These are phyloP conservation scores for Pythium utonaiense DNA, from an alignment of 352 stramenopile genomes.

Conservation along the genomic window DNA sequence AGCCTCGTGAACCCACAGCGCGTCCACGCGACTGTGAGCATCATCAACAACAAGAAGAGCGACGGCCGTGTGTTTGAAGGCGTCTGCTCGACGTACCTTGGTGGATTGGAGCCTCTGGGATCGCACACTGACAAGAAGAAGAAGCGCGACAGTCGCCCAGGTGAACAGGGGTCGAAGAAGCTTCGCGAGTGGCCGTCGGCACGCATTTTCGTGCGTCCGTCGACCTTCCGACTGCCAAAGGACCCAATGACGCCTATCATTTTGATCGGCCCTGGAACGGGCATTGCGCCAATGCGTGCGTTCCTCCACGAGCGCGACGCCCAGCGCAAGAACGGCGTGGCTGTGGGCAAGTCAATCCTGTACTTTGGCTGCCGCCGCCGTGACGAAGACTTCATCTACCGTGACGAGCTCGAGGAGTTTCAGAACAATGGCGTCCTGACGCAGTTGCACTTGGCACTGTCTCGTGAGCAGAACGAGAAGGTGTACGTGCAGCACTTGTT, in stretches of 20 bases:
- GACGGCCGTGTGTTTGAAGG: slow-evolving; percentile 87
- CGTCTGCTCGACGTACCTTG: slow-evolving; percentile 93
- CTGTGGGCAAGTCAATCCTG: slow-evolving; percentile 87
- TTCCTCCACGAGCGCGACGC: slow-evolving; percentile 94
- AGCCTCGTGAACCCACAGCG: slow-evolving; percentile 87
- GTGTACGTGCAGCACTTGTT: slow-evolving; percentile 98
- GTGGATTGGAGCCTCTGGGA: slow-evolving; percentile 45
- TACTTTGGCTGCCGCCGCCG: slow-evolving; percentile 90
- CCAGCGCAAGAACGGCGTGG: slow-evolving; percentile 50
- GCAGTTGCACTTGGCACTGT: slow-evolving; percentile 94
- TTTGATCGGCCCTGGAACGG: slow-evolving; percentile 94
- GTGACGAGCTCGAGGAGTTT: slow-evolving; percentile 89
- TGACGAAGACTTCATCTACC: slow-evolving; percentile 90
- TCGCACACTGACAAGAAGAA: slow-evolving; percentile 48
- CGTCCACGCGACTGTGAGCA: slow-evolving; percentile 93
- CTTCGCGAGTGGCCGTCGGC: slow-evolving; percentile 64
- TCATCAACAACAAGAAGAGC: slow-evolving; percentile 83
- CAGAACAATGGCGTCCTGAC: slow-evolving; percentile 82
- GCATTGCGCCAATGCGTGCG: slow-evolving; percentile 96
- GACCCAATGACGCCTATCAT: slow-evolving; percentile 91
- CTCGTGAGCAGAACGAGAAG: slow-evolving; percentile 90
- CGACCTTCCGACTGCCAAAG: slow-evolving; percentile 92
- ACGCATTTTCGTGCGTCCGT: slow-evolving; percentile 93
- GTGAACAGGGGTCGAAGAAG: slow-evolving; percentile 67
- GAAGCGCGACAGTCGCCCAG: slow-evolving; percentile 66